These are phyloP conservation scores for Polygonum aviculare DNA, from an alignment of 148 eudicot species.

Conservation along the genomic window DNA sequence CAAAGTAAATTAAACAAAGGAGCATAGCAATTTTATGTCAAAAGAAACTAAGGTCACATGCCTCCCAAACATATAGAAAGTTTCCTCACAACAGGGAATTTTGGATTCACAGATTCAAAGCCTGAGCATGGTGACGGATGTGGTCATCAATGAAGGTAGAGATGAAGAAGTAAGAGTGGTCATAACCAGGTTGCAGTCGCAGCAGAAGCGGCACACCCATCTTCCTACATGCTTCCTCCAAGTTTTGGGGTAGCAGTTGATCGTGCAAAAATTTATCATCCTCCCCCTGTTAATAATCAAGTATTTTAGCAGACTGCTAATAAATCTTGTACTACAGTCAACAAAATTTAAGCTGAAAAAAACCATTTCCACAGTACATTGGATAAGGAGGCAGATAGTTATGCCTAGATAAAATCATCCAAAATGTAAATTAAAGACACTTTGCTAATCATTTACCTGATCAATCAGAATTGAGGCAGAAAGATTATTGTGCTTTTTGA, in stretches of 20 bases:
- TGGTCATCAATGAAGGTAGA: conserved; percentile 91
- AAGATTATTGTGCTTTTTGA: conserved; percentile 58
- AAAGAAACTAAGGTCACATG: neutral
- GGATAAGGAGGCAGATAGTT: neutral
- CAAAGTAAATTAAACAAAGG: neutral
- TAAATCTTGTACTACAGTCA: neutral
- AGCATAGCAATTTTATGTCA: neutral
- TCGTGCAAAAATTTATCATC: conserved; percentile 78
- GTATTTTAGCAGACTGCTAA: neutral
- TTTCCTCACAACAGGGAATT: neutral
- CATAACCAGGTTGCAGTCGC: conserved; percentile 79
- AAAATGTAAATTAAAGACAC: neutral
- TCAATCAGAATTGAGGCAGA: conserved; percentile 80
- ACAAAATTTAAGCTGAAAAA: neutral
- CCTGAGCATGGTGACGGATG: conserved; percentile 95
- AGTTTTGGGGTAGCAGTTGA: conserved; percentile 61
- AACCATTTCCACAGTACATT: neutral
- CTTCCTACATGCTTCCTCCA: conserved; percentile 84
- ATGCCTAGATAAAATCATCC: neutral
- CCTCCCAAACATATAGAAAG: neutral
- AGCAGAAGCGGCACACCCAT: conserved; percentile 57
- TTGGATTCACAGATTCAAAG: conserved; percentile 42
- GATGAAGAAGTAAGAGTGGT: conserved; percentile 89
- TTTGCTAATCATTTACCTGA: conserved; percentile 43
- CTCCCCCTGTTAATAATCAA: conserved; percentile 44